A percentile compares a stretch with the other conserved stretches of the same genome.
Evolutionary conservation across 352 stramenopile genomes (phyloP).

Genomic region (Globisporangium carolinianum): DNA sequence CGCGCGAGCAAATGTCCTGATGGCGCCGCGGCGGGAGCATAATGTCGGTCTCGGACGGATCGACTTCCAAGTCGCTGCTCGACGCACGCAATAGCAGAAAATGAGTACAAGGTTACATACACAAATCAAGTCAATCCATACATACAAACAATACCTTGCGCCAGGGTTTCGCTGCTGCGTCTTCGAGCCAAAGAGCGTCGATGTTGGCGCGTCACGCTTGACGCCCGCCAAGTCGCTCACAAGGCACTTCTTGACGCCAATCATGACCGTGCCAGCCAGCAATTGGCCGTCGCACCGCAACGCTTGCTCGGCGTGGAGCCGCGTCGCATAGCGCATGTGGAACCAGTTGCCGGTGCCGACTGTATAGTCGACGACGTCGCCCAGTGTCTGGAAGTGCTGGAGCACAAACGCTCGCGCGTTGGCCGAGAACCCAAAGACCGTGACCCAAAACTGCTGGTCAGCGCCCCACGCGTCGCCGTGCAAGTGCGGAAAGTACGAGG

Average conservation of each 20-base stretch:
- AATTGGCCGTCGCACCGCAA: constrained; percentile 62
- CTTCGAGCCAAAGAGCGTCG: constrained; percentile 42
- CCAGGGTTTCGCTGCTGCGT: constrained; percentile 36
- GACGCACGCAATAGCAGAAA: neutral
- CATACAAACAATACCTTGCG: constrained; percentile 15
- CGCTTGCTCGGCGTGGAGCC: constrained; percentile 76
- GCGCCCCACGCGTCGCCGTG: constrained; percentile 69
- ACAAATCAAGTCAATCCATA: neutral
- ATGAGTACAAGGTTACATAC: neutral
- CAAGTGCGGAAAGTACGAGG: constrained; percentile 38
- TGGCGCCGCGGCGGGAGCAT: constrained; percentile 70
- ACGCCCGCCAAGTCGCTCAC: constrained; percentile 55
- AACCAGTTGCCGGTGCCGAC: constrained; percentile 70
- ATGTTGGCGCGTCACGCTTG: constrained; percentile 37
- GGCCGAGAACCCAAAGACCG: constrained; percentile 67
- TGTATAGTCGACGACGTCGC: constrained; percentile 68
- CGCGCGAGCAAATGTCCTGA: constrained; percentile 73
- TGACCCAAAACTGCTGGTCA: constrained; percentile 83
- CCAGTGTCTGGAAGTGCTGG: constrained; percentile 69
- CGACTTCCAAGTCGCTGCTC: constrained; percentile 55
- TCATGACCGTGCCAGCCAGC: constrained; percentile 62
- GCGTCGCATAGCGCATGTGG: constrained; percentile 71
- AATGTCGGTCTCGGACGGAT: constrained; percentile 69
- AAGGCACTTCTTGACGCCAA: constrained; percentile 77
- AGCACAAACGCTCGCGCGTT: constrained; percentile 59